Base-by-base conservation (phyloP, 306 rosid genomes). In the Cicer pinnatifidum region DNA sequence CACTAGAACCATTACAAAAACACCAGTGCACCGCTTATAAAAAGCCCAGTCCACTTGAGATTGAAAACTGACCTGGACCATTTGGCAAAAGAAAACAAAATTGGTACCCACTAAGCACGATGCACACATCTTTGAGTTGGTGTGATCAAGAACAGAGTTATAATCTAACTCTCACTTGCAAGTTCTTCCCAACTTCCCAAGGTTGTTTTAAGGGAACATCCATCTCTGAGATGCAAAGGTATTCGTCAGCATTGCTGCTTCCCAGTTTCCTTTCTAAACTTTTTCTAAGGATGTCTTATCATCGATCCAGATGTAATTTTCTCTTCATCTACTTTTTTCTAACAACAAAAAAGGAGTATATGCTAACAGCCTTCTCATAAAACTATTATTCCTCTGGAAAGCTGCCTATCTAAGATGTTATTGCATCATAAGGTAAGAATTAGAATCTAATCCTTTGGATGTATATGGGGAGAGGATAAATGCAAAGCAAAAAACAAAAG, bases 211-310 rank as follows among this genome's bases (percentile, higher is more conserved):
- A 23, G 44, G 58, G 20, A 67, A 39, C 73, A 50, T 50, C 53
- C 35, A 75, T 19, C 72, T 62, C 51, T 39, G 47, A 63, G 41
- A 17, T 48, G 51, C 52, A 63, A 75, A 75, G 41, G 37, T 37
- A 74, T 47, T 62, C 23, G 35, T 53, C 70, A 61, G 15, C 51
- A 50, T 17, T 35, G 71, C 62, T 48, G 16, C 28, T 50, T 45
- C 72, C 44, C 33, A 39, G 46, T 51, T 52, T 51, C 65, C 57
- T 64, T 75, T 51, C 15, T 65, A 20, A 43, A 6, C n/a, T 19
- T 65, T 65, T 6, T 20, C 54, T 70, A 13, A 7, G 8, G 11
- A 40, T 40, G 40, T 19, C 60, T 54, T 54, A 54, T 54, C 51
- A 7, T 39, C 16, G 47, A 35, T 52, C 20, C 9, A 0, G 37